These are phyloP conservation scores for Alnus rubra DNA, from an alignment of 306 rosid species.

Conservation along the genomic window DNA sequence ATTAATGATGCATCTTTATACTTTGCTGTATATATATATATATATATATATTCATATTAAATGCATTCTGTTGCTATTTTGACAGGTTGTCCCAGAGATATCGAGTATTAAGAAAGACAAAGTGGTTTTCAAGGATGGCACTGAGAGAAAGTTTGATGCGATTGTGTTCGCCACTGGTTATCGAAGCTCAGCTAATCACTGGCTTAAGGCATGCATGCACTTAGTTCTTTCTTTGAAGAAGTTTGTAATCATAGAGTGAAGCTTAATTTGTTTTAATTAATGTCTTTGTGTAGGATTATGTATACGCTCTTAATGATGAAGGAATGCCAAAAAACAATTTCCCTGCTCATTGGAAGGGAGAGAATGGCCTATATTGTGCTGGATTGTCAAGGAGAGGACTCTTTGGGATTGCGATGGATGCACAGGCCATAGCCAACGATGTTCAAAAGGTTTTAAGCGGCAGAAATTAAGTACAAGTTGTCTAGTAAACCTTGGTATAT, in stretches of 20 bases:
- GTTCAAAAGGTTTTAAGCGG: constrained; percentile 17
- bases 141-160: constrained; percentile 40
- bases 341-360: constrained; percentile 66
- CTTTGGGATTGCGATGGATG: constrained; percentile 50
- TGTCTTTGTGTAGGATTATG: constrained; percentile 36
- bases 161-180: constrained; percentile 73
- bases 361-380: constrained; percentile 50
- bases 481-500: too few relatives aligned
- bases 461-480: neutral
- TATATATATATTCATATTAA: too few relatives aligned
- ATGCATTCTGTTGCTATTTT: neutral
- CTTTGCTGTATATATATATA: too few relatives aligned
- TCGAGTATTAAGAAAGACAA: constrained; percentile 34
- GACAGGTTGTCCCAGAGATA: constrained; percentile 48
- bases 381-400: constrained; percentile 59
- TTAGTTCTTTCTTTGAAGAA: neutral
- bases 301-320: constrained; percentile 28
- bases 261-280: neutral
- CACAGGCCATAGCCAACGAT: constrained; percentile 41
- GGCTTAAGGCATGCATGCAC: constrained; percentile 54
- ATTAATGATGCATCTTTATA: too few relatives aligned
- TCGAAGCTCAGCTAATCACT: constrained; percentile 41
- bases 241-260: neutral
- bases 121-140: constrained; percentile 39
- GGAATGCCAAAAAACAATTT: constrained; percentile 51